Evolutionary conservation across 371 early-diverging fungal genomes (phyloP), one percentile per base, ranked within the genome.

Genomic region (Cokeromyces recurvatus): DNA sequence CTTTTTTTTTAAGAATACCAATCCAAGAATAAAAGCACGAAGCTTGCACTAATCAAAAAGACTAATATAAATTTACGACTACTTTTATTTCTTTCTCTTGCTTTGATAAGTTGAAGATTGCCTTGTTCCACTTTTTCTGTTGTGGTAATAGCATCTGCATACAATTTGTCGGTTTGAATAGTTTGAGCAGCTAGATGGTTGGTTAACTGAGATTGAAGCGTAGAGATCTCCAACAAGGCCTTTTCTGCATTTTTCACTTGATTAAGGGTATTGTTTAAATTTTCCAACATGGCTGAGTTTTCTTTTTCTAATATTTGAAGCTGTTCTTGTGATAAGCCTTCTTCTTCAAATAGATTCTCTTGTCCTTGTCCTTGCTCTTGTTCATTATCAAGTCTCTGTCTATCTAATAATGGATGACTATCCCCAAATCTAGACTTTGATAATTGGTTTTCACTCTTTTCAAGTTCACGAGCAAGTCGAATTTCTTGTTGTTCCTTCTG

Each of bases 21-120:
- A 59, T 86, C 87, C 43, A 86, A 63, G 45, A 86, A 85, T 34
- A 86, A 54, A 20, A 86, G 52, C 20, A 85, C 81, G 50, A 82
- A 55, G 46, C 84, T 79, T 4, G 82, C 78, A 17, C 77, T 63
- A 10, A 86, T 56, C 32, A 86, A 66, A 51, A 86, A 77, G 7
- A 70, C 46, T 17, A 86, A 44, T 43, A 82, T 74, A 62, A 85
- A 83, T 46, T 82, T 81, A 38, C 87, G 68, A 11, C 85, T 71
- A 23, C 75, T 65, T 11, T 67, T 63, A 48, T 82, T 76, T 41
- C 77, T 55, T 55, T 79, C 76, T 42, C 70, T 67, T 1, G 87
- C 81, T 25, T 71, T 46, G 5, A 71, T 54, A 31, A 86, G 43
- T 32, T 77, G 72, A 2, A 66, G 38, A 51, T 86, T 86, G 11